phyloP scores from a whole-genome alignment of 2,329 filamentous ascomycete genomes.

The Xylariaceae sp. region DNA sequence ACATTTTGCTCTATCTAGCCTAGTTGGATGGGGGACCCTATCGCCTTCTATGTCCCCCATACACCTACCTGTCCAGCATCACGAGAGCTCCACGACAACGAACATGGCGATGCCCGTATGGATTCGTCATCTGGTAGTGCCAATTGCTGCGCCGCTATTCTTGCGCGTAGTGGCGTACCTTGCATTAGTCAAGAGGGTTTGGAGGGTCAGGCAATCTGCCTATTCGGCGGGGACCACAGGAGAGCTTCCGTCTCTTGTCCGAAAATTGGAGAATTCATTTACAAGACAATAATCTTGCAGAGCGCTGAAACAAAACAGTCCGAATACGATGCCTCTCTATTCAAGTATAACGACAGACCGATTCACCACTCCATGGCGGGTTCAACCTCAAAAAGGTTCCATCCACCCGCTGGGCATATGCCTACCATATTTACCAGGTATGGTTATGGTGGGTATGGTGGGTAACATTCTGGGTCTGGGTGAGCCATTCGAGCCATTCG shows the following conservation, averaged over 20 bases:
- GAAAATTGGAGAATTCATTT: background rate
- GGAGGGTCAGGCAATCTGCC: conserved; percentile 15
- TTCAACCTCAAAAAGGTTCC: too few species aligned
- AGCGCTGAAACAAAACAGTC: too few species aligned
- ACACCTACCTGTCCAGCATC: background rate
- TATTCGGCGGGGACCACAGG: conserved; percentile 13
- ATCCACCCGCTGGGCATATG: too few species aligned
- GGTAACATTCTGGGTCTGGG: too few species aligned
- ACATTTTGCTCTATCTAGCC: background rate
- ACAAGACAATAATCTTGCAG: background rate
- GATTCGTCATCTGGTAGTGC: conserved; percentile 1
- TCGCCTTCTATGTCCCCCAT: background rate
- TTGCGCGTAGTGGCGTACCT: conserved; percentile 18
- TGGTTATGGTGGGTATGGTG: too few species aligned
- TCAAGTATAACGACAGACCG: too few species aligned
- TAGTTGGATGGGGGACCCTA: background rate
- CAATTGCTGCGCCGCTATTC: conserved; percentile 5
- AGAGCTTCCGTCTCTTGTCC: conserved; percentile 2
- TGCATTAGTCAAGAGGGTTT: conserved; percentile 16
- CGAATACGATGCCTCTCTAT: too few species aligned
- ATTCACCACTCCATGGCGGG: too few species aligned
- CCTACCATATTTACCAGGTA: too few species aligned
- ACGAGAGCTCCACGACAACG: conserved; percentile 2
- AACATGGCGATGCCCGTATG: background rate
- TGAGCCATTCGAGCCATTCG: background rate